Base-by-base conservation (phyloP, 1,284 basidiomycete genomes). In the Waitea zeae region DNA sequence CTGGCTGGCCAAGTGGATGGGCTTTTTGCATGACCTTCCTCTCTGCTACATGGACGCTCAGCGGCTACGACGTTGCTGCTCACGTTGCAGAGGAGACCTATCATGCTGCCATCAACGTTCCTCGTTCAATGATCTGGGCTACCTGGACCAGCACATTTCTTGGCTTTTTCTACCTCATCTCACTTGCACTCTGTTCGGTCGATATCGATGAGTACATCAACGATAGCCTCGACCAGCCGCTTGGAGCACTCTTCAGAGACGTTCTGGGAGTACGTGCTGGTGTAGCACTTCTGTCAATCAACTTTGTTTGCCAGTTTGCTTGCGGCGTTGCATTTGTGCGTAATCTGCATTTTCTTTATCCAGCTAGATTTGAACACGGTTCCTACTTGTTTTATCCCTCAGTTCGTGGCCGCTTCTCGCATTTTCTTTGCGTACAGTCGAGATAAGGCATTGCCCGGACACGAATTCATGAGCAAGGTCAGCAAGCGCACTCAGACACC, bases 1-100 rank as follows among this genome's bases (percentile, higher is more conserved):
- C 36, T 12, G 36, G 35, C 18, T 44, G 42, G 42, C 40, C 42
- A 11, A 12, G 33, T 1, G 42, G 42, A 4, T 44, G 40, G 40
- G 32, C 42, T 12, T 44, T 44, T 29, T 41, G 40, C 28, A 41
- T 44, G 40, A 41, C 37, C 3, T 44, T 44, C 42, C 41, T 44
- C 12, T 36, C 40, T 12, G 38, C 42, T 4, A 40, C 40, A 1
- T 44, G 42, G 42, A 44, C 42, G 7, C 31, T 44, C 9, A 39
- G 42, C 20, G 38, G 39, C 9, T 40, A 41, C 36, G 40, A 39
- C 17, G 36, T 39, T 12, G 38, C 38, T 19, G 42, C 40, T 7
- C 42, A 44, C 34, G 40, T 44, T 27, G 40, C 40, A 4, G 42
- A 44, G 34, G 42, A 44, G 31, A 41, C 42, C 6, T 35, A 34